Conservation (phyloP, 768 basidiomycete species). For the Phylloporus scabripes region DNA sequence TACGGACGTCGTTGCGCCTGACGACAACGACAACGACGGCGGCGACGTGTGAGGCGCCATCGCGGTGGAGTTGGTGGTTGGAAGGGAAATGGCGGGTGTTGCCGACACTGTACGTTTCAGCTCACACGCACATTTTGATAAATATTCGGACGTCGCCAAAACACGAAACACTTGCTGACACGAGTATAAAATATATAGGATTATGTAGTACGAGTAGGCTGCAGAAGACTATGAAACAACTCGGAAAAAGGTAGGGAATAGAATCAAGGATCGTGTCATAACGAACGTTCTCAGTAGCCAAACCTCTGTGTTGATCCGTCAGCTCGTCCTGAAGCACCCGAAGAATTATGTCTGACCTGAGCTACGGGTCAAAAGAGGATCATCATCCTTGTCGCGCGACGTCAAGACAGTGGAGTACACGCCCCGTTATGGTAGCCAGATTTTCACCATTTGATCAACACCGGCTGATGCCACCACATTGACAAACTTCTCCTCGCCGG, state of each 20-base stretch:
- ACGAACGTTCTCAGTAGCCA: conserved; percentile 14
- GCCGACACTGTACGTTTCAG: conserved; percentile 22
- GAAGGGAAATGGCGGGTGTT: conserved; percentile 27
- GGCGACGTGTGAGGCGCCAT: conserved; percentile 71
- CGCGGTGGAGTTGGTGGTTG: conserved; percentile 34
- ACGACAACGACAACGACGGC: conserved; percentile 57
- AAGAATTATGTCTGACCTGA: conserved; percentile 8
- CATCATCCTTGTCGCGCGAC: conserved; percentile 10
- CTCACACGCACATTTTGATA: conserved; percentile 17
- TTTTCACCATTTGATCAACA: conserved; percentile 62
- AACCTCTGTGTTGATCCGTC: conserved; percentile 6
- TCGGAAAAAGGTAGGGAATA: conserved; percentile 7
- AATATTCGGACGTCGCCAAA: conserved; percentile 4
- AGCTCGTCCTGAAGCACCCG: conserved; percentile 1
- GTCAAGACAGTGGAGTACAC: background rate
- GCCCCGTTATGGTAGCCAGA: conserved; percentile 50
- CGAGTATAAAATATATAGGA: conserved; percentile 20
- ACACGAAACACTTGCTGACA: conserved; percentile 3
- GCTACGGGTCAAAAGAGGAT: conserved; percentile 10
- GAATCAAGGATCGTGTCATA: conserved; percentile 32
- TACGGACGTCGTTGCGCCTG: conserved; percentile 71
- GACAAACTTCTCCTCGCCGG: conserved; percentile 51
- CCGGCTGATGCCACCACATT: conserved; percentile 68
- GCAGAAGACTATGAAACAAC: conserved; percentile 17
- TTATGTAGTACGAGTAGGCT: conserved; percentile 35